Conservation (phyloP, 2,329 filamentous ascomycete genomes). For the Neopestalotiopsis sp. region DNA sequence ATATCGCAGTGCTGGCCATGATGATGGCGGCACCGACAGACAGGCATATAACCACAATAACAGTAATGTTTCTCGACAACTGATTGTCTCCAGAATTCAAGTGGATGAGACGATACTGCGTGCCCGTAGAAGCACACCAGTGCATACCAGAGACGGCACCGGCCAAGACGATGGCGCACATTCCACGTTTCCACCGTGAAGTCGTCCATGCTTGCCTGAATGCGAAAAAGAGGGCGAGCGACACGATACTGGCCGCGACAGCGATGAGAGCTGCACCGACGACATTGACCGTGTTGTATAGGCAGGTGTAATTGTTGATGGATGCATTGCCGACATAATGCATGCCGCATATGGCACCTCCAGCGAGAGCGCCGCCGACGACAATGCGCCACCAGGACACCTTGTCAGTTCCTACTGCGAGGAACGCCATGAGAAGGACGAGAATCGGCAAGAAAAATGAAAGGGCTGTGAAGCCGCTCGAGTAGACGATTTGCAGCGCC, state of each 20-base stretch:
- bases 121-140: slow-evolving; percentile 79
- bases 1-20: slow-evolving; percentile 59
- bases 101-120: slow-evolving; percentile 64
- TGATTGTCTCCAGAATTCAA: slow-evolving; percentile 45
- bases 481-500: slow-evolving; percentile 76
- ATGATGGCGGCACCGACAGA: slow-evolving; percentile 66
- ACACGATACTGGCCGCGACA: slow-evolving; percentile 70
- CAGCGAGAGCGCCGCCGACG: slow-evolving; percentile 71
- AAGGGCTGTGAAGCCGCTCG: slow-evolving; percentile 70
- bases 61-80: slow-evolving; percentile 66
- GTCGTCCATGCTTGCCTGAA: slow-evolving; percentile 78
- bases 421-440: slow-evolving; percentile 75
- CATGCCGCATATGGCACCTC: slow-evolving; percentile 81
- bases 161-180: slow-evolving; percentile 72
- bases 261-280: slow-evolving; percentile 75
- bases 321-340: slow-evolving; percentile 87
- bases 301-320: slow-evolving; percentile 75
- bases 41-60: slow-evolving; percentile 75
- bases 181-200: slow-evolving; percentile 74
- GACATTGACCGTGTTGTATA: slow-evolving; percentile 64
- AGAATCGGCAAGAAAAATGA: slow-evolving; percentile 82
- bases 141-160: slow-evolving; percentile 85
- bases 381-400: slow-evolving; percentile 64
- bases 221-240: slow-evolving; percentile 78
- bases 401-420: slow-evolving; percentile 65